These are phyloP conservation scores for Fagus sylvatica DNA, from an alignment of 306 rosid genomes.

Conservation along the genomic window DNA sequence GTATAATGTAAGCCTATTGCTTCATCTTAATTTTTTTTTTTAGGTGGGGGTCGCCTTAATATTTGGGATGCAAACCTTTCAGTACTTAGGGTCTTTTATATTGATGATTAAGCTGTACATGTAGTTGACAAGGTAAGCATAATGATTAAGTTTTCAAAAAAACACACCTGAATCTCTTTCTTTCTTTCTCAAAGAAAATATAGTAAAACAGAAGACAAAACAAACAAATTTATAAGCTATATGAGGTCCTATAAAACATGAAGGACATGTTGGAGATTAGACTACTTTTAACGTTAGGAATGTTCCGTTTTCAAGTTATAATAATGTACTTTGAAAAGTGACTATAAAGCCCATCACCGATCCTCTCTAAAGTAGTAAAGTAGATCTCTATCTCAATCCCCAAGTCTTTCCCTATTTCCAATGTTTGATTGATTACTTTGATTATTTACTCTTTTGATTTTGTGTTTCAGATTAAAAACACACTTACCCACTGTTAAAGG, in stretches of 20 bases:
- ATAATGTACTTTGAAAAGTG: slow-evolving; percentile 52
- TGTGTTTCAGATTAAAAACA: slow-evolving; percentile 28
- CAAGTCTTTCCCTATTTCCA: slow-evolving; percentile 73
- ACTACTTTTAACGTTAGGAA: slow-evolving; percentile 79
- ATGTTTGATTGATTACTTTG: slow-evolving; percentile 63
- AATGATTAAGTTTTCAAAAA: not conserved
- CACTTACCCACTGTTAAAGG: slow-evolving; percentile 44
- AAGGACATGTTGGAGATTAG: slow-evolving; percentile 46
- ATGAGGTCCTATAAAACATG: slow-evolving; percentile 39
- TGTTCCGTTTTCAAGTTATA: slow-evolving; percentile 51
- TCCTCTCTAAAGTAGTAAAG: slow-evolving; percentile 58
- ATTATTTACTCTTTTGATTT: slow-evolving; percentile 44
- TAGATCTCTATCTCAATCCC: slow-evolving; percentile 49
- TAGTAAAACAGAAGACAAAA: not conserved
- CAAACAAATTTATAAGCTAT: slow-evolving; percentile 7
- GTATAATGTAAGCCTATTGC: too few species aligned
- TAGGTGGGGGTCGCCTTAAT: too few species aligned
- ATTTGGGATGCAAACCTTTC: too few species aligned
- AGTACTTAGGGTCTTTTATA: too few species aligned
- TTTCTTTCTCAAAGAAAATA: not conserved
- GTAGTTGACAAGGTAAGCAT: not conserved
- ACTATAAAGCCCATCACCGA: slow-evolving; percentile 64
- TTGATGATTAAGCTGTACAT: not conserved
- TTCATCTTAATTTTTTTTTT: too few species aligned
- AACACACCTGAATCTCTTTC: not conserved